Evolutionary conservation across 1,284 basidiomycete genomes (phyloP).

Genomic region (Cutaneotrichosporon dermatis): DNA sequence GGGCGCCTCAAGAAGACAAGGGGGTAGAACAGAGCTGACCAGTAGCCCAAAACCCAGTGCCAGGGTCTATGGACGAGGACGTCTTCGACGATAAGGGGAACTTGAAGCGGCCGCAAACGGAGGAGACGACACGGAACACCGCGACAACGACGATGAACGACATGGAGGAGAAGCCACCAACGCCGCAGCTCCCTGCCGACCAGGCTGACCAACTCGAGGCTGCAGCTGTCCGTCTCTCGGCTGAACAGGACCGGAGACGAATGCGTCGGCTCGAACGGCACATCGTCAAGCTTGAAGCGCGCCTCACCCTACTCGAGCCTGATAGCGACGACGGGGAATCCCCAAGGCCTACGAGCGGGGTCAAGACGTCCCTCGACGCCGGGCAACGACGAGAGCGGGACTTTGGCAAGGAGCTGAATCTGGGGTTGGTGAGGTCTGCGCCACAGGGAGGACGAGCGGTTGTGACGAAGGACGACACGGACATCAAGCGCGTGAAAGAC

Average conservation of each 20-base stretch:
- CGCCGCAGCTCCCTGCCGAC: neutral
- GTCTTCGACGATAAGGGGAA: neutral
- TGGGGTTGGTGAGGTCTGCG: neutral
- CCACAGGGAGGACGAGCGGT: too few species aligned
- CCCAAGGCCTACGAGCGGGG: neutral
- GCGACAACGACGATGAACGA: neutral
- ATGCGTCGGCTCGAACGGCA: neutral
- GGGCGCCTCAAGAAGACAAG: too few species aligned
- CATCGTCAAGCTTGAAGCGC: slow-evolving; percentile 1
- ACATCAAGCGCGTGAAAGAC: neutral
- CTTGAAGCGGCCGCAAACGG: neutral
- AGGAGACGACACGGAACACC: neutral
- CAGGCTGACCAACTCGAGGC: neutral
- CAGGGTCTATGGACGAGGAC: slow-evolving; percentile 3
- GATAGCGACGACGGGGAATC: neutral
- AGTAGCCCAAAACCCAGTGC: slow-evolving; percentile 1
- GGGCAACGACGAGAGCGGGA: neutral
- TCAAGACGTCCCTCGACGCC: neutral
- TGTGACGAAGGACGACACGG: too few species aligned
- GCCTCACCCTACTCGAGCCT: neutral
- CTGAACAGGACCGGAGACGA: neutral
- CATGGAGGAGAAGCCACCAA: neutral
- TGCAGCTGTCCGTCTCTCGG: neutral
- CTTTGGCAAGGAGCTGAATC: neutral
- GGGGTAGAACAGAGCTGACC: neutral